These are phyloP conservation scores for Leccinum variicolor DNA, from an alignment of 768 basidiomycete genomes.

Conservation along the genomic window DNA sequence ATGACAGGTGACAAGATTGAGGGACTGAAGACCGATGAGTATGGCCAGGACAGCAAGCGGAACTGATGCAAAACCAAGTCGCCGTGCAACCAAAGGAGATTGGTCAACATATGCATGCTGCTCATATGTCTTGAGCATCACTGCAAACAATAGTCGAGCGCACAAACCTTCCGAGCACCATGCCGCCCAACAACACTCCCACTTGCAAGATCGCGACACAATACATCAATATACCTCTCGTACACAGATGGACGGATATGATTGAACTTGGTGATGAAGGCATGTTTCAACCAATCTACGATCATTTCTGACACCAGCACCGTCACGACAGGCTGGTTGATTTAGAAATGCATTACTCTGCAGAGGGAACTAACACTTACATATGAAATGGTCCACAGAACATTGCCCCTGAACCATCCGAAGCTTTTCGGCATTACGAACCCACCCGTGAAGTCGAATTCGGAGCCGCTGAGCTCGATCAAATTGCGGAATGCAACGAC, in stretches of 20 bases:
- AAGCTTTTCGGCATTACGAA: slow-evolving; percentile 79
- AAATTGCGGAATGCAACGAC: slow-evolving; percentile 93
- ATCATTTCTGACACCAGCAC: slow-evolving; percentile 90
- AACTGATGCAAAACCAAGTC: slow-evolving; percentile 90
- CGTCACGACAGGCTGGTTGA: slow-evolving; percentile 77
- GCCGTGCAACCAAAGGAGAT: slow-evolving; percentile 88
- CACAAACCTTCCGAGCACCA: slow-evolving; percentile 63
- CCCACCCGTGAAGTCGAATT: slow-evolving; percentile 71
- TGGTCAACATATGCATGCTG: slow-evolving; percentile 93
- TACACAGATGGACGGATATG: slow-evolving; percentile 96
- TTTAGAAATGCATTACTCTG: neutral
- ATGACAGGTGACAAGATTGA: slow-evolving; percentile 53
- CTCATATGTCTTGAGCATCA: slow-evolving; percentile 3
- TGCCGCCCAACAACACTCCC: slow-evolving; percentile 68
- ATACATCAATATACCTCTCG: slow-evolving; percentile 90
- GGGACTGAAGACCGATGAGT: slow-evolving; percentile 71
- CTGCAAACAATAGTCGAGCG: neutral
- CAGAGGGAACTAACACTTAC: slow-evolving; percentile 43
- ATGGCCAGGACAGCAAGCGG: slow-evolving; percentile 84
- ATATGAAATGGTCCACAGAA: slow-evolving; percentile 86
- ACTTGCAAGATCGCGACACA: slow-evolving; percentile 89
- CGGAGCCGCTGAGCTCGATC: slow-evolving; percentile 89
- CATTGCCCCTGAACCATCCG: slow-evolving; percentile 76
- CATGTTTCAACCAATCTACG: slow-evolving; percentile 99
- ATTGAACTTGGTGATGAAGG: slow-evolving; percentile 99